Percentiles rank a stretch among this genome's conserved stretches.
phyloP scores from a whole-genome alignment of 2,329 filamentous ascomycete genomes.

The Fusarium proliferatum region DNA sequence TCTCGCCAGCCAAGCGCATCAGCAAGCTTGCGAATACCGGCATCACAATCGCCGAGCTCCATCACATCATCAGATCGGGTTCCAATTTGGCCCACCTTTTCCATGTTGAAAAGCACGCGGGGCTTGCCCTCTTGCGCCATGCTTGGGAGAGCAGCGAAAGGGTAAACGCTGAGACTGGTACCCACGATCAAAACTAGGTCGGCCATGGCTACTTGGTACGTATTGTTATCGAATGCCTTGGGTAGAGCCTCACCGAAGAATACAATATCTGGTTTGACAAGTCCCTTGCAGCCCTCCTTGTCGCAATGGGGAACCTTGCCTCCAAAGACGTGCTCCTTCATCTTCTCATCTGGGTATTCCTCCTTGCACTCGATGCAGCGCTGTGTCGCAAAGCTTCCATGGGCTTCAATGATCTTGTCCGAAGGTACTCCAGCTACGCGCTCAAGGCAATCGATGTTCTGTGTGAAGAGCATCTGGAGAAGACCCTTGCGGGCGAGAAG shows the following conservation, averaged over 20 bases:
- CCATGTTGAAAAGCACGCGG: conserved; percentile 87
- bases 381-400: conserved; percentile 93
- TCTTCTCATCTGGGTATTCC: conserved; percentile 76
- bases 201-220: conserved; percentile 65
- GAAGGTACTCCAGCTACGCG: conserved; percentile 84
- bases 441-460: conserved; percentile 98
- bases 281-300: conserved; percentile 71
- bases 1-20: conserved; percentile 84
- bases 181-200: conserved; percentile 89
- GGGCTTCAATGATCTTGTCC: conserved; percentile 88
- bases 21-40: conserved; percentile 81
- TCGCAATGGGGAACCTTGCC: conserved; percentile 78
- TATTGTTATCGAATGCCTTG: conserved; percentile 49
- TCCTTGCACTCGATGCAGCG: conserved; percentile 89
- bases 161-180: conserved; percentile 87
- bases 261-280: conserved; percentile 94
- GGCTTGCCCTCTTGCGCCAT: conserved; percentile 72
- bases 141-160: conserved; percentile 84
- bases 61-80: conserved; percentile 85
- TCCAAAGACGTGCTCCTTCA: conserved; percentile 74
- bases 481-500: conserved; percentile 83
- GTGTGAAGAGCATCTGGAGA: conserved; percentile 89
- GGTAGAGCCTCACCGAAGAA: conserved; percentile 85
- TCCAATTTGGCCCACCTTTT: conserved; percentile 83
- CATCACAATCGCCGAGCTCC: conserved; percentile 84